phyloP scores from a whole-genome alignment of 176 grass and related monocot genomes.

The Paspalum notatum region DNA sequence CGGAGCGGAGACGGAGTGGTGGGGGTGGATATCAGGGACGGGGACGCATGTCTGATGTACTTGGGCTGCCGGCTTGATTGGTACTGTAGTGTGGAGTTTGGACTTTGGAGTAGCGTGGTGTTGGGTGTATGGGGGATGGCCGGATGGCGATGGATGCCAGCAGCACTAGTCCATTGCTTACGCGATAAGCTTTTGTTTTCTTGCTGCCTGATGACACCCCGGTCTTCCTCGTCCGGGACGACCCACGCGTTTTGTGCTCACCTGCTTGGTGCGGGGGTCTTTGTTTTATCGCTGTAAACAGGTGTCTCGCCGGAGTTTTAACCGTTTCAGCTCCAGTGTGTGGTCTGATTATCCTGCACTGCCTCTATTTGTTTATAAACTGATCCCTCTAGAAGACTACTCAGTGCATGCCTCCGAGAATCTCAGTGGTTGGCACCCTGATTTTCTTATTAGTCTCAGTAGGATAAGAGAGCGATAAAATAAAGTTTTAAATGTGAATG shows the following conservation, averaged over 20 bases:
- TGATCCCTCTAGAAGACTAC: conserved; percentile 11
- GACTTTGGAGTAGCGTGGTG: neutral
- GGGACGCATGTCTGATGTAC: conserved; percentile 26
- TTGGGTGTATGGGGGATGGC: neutral
- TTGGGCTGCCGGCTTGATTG: conserved; percentile 36
- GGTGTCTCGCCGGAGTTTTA: neutral
- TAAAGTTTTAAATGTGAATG: neutral
- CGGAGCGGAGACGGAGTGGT: neutral
- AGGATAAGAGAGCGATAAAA: neutral
- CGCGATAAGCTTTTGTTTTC: conserved; percentile 13
- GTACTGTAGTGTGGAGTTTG: neutral
- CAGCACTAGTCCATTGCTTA: neutral
- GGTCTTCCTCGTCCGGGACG: conserved; percentile 19
- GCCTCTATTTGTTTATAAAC: neutral
- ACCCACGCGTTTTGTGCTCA: neutral
- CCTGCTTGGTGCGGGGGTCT: neutral
- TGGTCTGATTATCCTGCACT: neutral
- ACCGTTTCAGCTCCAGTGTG: neutral
- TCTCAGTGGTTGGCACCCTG: neutral
- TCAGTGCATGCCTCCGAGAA: neutral
- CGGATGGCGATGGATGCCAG: conserved; percentile 16
- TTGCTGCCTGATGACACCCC: conserved; percentile 23
- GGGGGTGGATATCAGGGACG: conserved; percentile 16
- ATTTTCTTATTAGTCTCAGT: too few relatives aligned
- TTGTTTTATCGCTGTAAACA: conserved; percentile 1